Conservation (phyloP, 1,139 yeast species). For the Meyerozyma guilliermondii region DNA sequence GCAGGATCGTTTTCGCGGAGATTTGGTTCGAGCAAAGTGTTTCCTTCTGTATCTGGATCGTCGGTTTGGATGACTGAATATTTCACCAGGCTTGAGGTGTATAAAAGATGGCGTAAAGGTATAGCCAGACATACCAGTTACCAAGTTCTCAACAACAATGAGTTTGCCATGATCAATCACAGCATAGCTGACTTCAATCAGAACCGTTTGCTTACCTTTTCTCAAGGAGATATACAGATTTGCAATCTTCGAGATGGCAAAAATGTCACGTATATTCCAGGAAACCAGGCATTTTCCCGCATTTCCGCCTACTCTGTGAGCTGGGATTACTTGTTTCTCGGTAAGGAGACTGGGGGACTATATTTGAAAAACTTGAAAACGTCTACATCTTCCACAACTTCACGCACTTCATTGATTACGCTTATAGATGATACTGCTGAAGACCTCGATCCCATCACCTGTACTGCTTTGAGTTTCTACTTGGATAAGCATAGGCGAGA, state of each 20-base stretch:
- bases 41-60: conserved; percentile 56
- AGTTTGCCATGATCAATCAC: conserved; percentile 20
- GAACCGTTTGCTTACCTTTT: conserved; percentile 34
- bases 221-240: conserved; percentile 32
- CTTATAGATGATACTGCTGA: conserved; percentile 10
- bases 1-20: conserved; percentile 45
- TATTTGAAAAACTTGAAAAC: conserved; percentile 29
- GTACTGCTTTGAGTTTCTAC: conserved; percentile 18
- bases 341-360: conserved; percentile 25
- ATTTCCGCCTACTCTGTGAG: conserved; percentile 21
- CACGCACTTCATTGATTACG: conserved; percentile 16
- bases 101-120: conserved; percentile 52
- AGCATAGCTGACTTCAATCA: conserved; percentile 31
- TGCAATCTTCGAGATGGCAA: conserved; percentile 39
- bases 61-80: conserved; percentile 54
- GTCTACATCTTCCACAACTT: conserved; percentile 27
- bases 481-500: conserved; percentile 21
- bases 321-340: conserved; percentile 32
- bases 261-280: conserved; percentile 37
- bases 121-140: conserved; percentile 26
- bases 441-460: conserved; percentile 12
- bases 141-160: conserved; percentile 22
- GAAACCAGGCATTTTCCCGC: conserved; percentile 18
- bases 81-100: conserved; percentile 37
- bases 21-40: conserved; percentile 36